phyloP scores from a whole-genome alignment of 345 rosid species.

The Salix purpurea region DNA sequence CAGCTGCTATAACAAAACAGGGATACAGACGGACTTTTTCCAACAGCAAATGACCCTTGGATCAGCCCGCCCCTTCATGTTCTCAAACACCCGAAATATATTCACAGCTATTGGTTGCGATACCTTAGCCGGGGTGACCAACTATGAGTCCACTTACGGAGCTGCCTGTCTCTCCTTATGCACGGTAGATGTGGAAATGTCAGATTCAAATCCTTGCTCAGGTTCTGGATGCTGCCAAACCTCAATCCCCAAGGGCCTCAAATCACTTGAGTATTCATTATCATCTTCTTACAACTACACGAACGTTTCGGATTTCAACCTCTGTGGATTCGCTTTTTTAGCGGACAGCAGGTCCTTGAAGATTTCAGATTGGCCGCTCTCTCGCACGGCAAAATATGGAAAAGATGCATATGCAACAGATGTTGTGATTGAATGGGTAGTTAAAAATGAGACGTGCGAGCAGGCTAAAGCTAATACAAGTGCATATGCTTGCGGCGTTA shows the following conservation, averaged over 20 bases:
- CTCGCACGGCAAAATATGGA: background rate
- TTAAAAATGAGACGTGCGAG: too few relatives aligned
- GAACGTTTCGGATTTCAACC: slow-evolving; percentile 2
- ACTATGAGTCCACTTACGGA: background rate
- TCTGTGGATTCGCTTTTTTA: slow-evolving; percentile 13
- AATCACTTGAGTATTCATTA: background rate
- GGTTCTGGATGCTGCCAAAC: slow-evolving; percentile 31
- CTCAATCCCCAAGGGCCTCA: slow-evolving; percentile 5
- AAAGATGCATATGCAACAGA: too few relatives aligned
- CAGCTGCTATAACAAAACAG: background rate
- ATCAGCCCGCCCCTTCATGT: background rate
- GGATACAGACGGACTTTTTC: rapidly evolving
- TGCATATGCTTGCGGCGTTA: too few relatives aligned
- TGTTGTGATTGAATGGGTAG: too few relatives aligned
- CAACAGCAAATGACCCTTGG: rapidly evolving
- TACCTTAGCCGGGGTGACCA: background rate
- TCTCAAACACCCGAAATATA: slow-evolving; percentile 20
- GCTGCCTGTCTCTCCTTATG: slow-evolving; percentile 19
- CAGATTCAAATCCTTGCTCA: slow-evolving; percentile 5
- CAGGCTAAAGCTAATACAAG: too few relatives aligned
- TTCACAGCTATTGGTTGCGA: slow-evolving; percentile 27
- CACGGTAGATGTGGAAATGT: background rate
- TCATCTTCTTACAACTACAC: background rate
- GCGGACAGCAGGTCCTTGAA: slow-evolving; percentile 4
- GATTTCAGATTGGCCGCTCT: background rate